These are phyloP conservation scores for Coniosporium tulheliwenetii DNA, from an alignment of 2,329 filamentous ascomycete genomes.

Conservation along the genomic window DNA sequence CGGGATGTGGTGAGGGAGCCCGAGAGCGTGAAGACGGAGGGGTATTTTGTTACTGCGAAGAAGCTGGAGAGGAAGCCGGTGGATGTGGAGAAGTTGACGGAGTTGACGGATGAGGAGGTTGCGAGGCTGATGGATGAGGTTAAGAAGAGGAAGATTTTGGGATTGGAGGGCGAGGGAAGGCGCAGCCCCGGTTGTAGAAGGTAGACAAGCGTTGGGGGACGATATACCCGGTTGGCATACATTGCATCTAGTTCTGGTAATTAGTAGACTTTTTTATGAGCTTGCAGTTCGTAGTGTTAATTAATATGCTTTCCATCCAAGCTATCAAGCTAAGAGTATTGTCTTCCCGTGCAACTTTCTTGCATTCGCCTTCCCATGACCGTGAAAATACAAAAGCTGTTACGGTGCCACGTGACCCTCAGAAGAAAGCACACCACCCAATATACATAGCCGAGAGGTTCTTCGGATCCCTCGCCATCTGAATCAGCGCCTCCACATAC, in stretches of 20 bases:
- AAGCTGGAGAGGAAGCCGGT: slow-evolving; percentile 11
- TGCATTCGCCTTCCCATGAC: no score
- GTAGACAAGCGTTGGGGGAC: no score
- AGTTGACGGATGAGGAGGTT: slow-evolving; percentile 16
- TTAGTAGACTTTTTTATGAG: no score
- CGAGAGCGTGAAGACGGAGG: slow-evolving; percentile 10
- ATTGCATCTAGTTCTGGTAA: no score
- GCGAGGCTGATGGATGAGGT: slow-evolving; percentile 2
- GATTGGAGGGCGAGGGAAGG: neutral
- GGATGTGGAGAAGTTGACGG: slow-evolving; percentile 13
- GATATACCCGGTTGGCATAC: no score
- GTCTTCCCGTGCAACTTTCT: no score
- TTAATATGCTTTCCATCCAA: no score
- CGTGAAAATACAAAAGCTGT: no score
- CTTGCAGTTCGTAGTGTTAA: no score
- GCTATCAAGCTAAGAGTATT: no score
- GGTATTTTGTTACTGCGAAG: slow-evolving; percentile 15
- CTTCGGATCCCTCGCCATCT: slow-evolving; percentile 63
- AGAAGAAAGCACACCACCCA: slow-evolving; percentile 58
- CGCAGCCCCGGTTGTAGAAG: neutral
- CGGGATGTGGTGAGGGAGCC: slow-evolving; percentile 12
- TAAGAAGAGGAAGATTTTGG: slow-evolving; percentile 1
- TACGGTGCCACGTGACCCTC: slow-evolving; percentile 2
- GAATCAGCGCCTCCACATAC: slow-evolving; percentile 90
- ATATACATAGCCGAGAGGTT: slow-evolving; percentile 94